Evolutionary conservation across 176 grass and related monocot genomes (phyloP).

Genomic region (Cenchrus fungigraminus): DNA sequence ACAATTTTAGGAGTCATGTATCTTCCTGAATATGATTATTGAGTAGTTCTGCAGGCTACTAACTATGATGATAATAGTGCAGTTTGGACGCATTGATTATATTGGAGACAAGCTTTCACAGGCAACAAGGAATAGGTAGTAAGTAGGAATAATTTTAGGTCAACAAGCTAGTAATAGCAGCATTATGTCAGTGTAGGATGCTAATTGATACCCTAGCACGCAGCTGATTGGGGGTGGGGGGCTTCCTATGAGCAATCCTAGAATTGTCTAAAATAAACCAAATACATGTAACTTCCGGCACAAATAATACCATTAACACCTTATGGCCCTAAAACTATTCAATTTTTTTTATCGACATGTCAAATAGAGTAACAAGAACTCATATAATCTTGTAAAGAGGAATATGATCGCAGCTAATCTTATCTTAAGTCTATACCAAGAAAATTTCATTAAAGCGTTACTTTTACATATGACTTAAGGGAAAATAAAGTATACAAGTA

Average conservation of each 20-base stretch:
- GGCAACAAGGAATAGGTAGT: not conserved
- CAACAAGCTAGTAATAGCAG: not conserved
- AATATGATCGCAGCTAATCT: not conserved
- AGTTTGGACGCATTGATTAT: not conserved
- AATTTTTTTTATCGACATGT: conserved; percentile 27
- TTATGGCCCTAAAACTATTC: conserved; percentile 6
- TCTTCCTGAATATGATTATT: conserved; percentile 35
- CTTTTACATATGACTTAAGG: not conserved
- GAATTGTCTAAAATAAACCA: not conserved
- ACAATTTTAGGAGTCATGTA: conserved; percentile 33
- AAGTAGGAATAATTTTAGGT: conserved; percentile 14
- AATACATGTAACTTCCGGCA: conserved; percentile 19
- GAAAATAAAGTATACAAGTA: conserved; percentile 24
- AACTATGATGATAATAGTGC: conserved; percentile 20
- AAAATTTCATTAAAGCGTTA: conserved; percentile 19
- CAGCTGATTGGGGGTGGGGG: not conserved
- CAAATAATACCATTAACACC: conserved; percentile 6
- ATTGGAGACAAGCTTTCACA: conserved; percentile 7
- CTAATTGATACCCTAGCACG: conserved; percentile 1
- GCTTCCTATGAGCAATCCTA: conserved; percentile 26
- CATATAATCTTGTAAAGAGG: not conserved
- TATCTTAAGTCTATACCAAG: conserved; percentile 16
- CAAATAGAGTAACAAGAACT: conserved; percentile 33
- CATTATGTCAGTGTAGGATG: conserved; percentile 6
- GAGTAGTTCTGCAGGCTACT: conserved; percentile 7